Conservation (phyloP, 2,329 filamentous ascomycete species). For the Xylaria sp. region DNA sequence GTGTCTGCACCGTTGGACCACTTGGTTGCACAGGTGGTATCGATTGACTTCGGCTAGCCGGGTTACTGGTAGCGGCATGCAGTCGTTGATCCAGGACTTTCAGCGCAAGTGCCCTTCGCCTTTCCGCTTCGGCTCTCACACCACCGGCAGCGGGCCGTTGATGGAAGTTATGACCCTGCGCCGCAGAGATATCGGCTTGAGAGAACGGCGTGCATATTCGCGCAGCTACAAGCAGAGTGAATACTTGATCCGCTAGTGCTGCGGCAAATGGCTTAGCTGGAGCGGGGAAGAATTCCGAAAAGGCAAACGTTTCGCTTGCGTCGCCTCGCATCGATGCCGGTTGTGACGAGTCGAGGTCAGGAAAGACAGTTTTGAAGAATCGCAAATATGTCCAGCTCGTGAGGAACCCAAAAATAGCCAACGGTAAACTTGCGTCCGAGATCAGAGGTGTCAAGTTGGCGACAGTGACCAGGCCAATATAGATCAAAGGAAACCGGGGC, state of each 20-base stretch:
- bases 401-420: slow-evolving; percentile 81
- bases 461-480: slow-evolving; percentile 75
- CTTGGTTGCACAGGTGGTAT: slow-evolving; percentile 52
- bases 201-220: slow-evolving; percentile 86
- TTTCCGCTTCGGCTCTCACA: slow-evolving; percentile 88
- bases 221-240: slow-evolving; percentile 74
- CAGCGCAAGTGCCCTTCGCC: slow-evolving; percentile 84
- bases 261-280: slow-evolving; percentile 79
- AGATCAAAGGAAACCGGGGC: slow-evolving; percentile 70
- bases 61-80: slow-evolving; percentile 74
- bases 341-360: slow-evolving; percentile 69
- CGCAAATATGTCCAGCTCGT: slow-evolving; percentile 94
- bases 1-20: slow-evolving; percentile 63
- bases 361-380: slow-evolving; percentile 84
- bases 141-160: slow-evolving; percentile 65
- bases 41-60: slow-evolving; percentile 48
- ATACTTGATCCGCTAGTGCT: slow-evolving; percentile 75
- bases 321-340: slow-evolving; percentile 76
- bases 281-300: slow-evolving; percentile 93
- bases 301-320: slow-evolving; percentile 93
- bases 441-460: slow-evolving; percentile 63
- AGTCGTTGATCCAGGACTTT: slow-evolving; percentile 91
- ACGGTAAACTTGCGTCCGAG: slow-evolving; percentile 76
- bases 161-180: slow-evolving; percentile 68
- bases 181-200: slow-evolving; percentile 75